Evolutionary conservation across 176 grass and related monocot species (phyloP).

Genomic region (Urochloa ruziziensis): DNA sequence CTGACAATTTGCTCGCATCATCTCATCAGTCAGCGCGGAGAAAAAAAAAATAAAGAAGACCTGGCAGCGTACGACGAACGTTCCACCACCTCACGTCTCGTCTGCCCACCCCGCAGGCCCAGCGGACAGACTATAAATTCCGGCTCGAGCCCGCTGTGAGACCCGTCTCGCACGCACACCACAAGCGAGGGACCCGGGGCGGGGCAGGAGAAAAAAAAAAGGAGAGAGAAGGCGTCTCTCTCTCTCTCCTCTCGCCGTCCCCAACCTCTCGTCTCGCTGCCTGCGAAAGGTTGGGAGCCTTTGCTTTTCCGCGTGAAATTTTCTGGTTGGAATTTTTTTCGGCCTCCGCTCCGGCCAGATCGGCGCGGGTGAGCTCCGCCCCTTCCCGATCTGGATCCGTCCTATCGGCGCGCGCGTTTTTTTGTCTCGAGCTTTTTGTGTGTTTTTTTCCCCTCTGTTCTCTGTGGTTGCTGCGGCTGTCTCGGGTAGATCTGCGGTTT

Average conservation of each 20-base stretch:
- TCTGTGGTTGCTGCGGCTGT: not conserved
- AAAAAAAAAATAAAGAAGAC: not conserved
- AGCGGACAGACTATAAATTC: slow-evolving; percentile 18
- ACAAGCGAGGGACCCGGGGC: slow-evolving; percentile 17
- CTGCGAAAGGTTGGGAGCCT: slow-evolving; percentile 20
- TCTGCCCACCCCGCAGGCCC: not conserved
- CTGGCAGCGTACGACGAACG: not conserved
- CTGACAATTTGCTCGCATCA: not conserved
- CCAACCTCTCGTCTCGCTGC: slow-evolving; percentile 25
- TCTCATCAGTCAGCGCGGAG: not conserved
- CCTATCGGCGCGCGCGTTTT: not conserved
- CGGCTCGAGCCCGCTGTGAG: not conserved
- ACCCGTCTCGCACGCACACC: slow-evolving; percentile 22
- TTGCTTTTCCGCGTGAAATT: not conserved
- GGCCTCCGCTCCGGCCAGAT: slow-evolving; percentile 3
- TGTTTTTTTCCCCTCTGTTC: not conserved
- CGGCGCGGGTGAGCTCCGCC: slow-evolving; percentile 23
- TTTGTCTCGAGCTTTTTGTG: not conserved
- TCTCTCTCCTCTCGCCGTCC: slow-evolving; percentile 15
- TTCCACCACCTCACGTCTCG: not conserved
- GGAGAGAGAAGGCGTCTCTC: not conserved
- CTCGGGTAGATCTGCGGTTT: slow-evolving; percentile 30
- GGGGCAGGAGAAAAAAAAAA: not conserved
- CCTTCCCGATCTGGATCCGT: slow-evolving; percentile 33
- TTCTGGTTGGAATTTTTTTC: too few species aligned